A percentile compares a stretch with the other conserved stretches of the same genome.
Conservation (phyloP, 305 asterid genomes). For the Andrographis paniculata region DNA sequence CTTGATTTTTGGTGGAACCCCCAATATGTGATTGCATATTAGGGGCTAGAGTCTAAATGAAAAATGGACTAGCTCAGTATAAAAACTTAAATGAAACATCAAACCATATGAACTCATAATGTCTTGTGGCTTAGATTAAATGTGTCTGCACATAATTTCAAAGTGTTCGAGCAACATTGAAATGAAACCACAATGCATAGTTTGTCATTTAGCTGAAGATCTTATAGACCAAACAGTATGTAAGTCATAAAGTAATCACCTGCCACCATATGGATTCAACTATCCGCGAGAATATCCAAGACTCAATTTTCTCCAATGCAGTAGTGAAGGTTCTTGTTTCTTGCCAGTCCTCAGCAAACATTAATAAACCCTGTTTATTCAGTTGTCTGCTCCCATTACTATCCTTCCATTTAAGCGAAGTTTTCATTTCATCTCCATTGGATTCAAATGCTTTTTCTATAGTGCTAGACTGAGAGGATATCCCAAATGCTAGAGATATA, state of each 20-base stretch:
- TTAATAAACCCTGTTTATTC: slow-evolving; percentile 40
- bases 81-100: slow-evolving; percentile 1
- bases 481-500: slow-evolving; percentile 69
- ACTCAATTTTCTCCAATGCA: slow-evolving; percentile 81
- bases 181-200: neutral
- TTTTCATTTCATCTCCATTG: slow-evolving; percentile 30
- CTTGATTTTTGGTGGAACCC: slow-evolving; percentile 30
- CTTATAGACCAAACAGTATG: slow-evolving; percentile 7
- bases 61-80: slow-evolving; percentile 17
- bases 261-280: slow-evolving; percentile 99
- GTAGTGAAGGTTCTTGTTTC: slow-evolving; percentile 74
- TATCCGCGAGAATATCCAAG: slow-evolving; percentile 87
- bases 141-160: slow-evolving; percentile 7
- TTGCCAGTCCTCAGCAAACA: slow-evolving; percentile 81
- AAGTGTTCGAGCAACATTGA: slow-evolving; percentile 3
- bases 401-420: slow-evolving; percentile 31
- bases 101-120: slow-evolving; percentile 6
- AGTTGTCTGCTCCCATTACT: slow-evolving; percentile 34
- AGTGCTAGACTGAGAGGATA: slow-evolving; percentile 55
- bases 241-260: slow-evolving; percentile 34
- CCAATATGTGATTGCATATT: slow-evolving; percentile 72
- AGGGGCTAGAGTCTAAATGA: slow-evolving; percentile 75
- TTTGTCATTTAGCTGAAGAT: slow-evolving; percentile 4
- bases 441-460: slow-evolving; percentile 33
- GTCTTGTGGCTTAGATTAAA: neutral